Evolutionary conservation across 169 alveolate species (phyloP), one percentile per base, ranked within the genome.

Genomic region (Plasmodium vivax): DNA sequence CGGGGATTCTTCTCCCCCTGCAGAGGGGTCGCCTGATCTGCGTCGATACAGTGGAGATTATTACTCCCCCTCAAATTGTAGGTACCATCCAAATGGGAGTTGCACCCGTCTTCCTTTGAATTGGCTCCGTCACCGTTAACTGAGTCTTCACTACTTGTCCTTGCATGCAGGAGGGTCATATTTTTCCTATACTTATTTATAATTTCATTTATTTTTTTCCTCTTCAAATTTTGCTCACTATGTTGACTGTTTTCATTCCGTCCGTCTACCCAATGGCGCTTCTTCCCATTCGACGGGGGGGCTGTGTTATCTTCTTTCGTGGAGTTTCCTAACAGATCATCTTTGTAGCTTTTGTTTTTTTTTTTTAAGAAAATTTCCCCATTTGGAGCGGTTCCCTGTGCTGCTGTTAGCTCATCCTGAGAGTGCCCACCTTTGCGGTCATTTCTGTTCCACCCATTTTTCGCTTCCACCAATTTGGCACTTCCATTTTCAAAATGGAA

Each of bases 161-260:
- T 81, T 2, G 23, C 88, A 4, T n/a, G 81, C 14, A 45, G 2
- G 38, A 38, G 14, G 47, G 73, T 88, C 90, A 88, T 88, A 43
- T 79, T 88, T 88, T 92, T 92, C 54, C 32, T 92, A 47, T 92
- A 92, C 77, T 92, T 92, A 14, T 82, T 92, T 82, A 92, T 92
- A 75, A 92, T 92, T 32, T 92, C 95, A 82, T 82, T 92, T 72
- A 92, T 92, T 92, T 92, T 92, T 92, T 92, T 92, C 62, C 87
- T 82, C 62, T 92, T 92, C 43, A 92, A 82, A 62, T 45, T 73
- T 68, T 41, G 38, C 19, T 82, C 92, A 51, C 62, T 16, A 14
- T 51, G 62, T 51, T 51, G 27, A 12, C 62, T 14, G 27, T 51
- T 51, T 51, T 51, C 62, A 51, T 47, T 51, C 12, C 10, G 72